A percentile compares a stretch with the other conserved stretches of the same genome.
These are phyloP conservation scores for Pseudogymnoascus sp. DNA, from an alignment of 2,329 filamentous ascomycete genomes.

Conservation along the genomic window DNA sequence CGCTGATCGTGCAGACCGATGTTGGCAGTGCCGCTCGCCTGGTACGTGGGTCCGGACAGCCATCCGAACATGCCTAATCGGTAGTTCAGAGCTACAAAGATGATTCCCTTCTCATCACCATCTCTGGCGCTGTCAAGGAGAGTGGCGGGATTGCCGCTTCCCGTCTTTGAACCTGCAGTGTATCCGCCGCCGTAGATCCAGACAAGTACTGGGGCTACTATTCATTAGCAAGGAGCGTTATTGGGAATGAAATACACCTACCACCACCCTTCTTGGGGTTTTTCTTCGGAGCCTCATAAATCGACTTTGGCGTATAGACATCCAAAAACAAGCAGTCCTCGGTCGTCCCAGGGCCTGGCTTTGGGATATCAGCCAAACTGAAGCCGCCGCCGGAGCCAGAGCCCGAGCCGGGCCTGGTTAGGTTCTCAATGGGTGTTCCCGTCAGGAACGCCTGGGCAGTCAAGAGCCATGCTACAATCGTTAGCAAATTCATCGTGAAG, in stretches of 20 bases:
- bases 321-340: constrained; percentile 46
- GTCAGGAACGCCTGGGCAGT: constrained; percentile 18
- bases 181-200: constrained; percentile 48
- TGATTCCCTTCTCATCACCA: constrained; percentile 32
- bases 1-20: constrained; percentile 47
- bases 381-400: neutral
- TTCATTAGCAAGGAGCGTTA: constrained; percentile 15
- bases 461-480: constrained; percentile 17
- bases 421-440: constrained; percentile 12
- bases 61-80: constrained; percentile 30
- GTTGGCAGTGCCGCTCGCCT: constrained; percentile 40
- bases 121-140: constrained; percentile 29
- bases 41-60: constrained; percentile 36
- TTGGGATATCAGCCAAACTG: constrained; percentile 13
- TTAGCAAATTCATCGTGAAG: neutral
- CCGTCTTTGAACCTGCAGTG: constrained; percentile 34
- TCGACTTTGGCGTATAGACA: constrained; percentile 36
- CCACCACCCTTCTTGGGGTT: constrained; percentile 12
- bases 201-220: constrained; percentile 38
- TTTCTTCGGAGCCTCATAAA: constrained; percentile 25
- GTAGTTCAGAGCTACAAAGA: constrained; percentile 32
- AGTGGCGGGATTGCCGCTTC: constrained; percentile 33
- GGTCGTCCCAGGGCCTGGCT: constrained; percentile 17
- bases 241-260: constrained; percentile 13
- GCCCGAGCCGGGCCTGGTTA: neutral